Conservation (phyloP, 768 basidiomycete species). For the Suillus luteus region DNA sequence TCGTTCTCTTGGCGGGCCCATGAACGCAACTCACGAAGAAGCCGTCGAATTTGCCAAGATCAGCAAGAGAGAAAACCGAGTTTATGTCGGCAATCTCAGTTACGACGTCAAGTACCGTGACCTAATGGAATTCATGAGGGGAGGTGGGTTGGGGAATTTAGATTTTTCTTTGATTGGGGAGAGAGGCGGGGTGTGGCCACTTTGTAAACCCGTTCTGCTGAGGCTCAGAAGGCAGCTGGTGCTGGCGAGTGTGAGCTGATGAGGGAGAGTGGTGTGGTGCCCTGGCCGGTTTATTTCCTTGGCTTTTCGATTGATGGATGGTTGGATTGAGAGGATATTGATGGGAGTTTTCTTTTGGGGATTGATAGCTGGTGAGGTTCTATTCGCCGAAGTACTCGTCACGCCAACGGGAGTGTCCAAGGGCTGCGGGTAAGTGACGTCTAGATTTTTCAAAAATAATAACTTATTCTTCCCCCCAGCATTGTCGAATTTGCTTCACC, state of each 20-base stretch:
- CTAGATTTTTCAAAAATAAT: not conserved
- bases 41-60: conserved; percentile 94
- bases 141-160: conserved; percentile 94
- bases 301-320: conserved; percentile 49
- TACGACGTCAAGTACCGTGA: conserved; percentile 99
- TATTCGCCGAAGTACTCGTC: conserved; percentile 98
- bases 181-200: conserved; percentile 34
- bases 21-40: conserved; percentile 91
- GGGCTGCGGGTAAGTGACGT: conserved; percentile 89
- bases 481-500: conserved; percentile 94
- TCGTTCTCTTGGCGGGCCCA: conserved; percentile 83
- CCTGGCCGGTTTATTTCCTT: conserved; percentile 41
- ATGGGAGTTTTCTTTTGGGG: conserved; percentile 91
- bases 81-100: conserved; percentile 98
- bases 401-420: conserved; percentile 97
- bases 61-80: conserved; percentile 97
- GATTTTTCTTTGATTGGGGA: conserved; percentile 50
- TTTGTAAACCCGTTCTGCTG: conserved; percentile 38
- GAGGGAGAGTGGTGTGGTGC: conserved; percentile 41
- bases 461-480: conserved; percentile 44
- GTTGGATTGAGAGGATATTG: conserved; percentile 83
- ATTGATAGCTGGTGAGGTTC: conserved; percentile 97
- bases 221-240: conserved; percentile 37
- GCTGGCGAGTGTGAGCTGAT: conserved; percentile 37
- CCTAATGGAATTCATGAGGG: conserved; percentile 99